Conservation (phyloP, 2,329 filamentous ascomycete species). For the Neurospora sp. region DNA sequence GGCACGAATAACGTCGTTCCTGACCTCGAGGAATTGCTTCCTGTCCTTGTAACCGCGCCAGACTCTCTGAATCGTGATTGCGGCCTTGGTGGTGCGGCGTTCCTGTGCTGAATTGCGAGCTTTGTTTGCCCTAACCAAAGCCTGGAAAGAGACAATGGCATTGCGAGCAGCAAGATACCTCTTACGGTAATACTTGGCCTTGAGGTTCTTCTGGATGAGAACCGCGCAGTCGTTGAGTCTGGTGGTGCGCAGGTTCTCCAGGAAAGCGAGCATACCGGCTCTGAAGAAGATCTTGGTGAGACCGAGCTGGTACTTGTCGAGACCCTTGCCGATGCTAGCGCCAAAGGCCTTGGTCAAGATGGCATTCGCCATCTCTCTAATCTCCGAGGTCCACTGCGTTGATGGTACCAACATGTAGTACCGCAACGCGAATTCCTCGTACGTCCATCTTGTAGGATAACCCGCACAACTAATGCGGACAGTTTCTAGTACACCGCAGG, state of each 20-base stretch:
- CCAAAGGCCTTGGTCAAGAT: constrained; percentile 85
- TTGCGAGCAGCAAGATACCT: constrained; percentile 81
- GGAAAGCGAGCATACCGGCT: constrained; percentile 94
- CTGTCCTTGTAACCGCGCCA: constrained; percentile 91
- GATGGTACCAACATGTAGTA: constrained; percentile 98
- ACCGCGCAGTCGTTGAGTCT: constrained; percentile 88
- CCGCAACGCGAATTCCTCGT: constrained; percentile 91
- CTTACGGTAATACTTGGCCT: constrained; percentile 82
- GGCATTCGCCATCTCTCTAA: constrained; percentile 84
- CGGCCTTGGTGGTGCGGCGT: constrained; percentile 72
- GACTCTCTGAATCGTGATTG: constrained; percentile 87
- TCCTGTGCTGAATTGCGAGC: constrained; percentile 72
- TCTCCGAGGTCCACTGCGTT: constrained; percentile 82
- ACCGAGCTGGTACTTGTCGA: constrained; percentile 95
- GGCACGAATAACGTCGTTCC: constrained; percentile 76
- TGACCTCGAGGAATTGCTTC: constrained; percentile 66
- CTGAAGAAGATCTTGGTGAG: constrained; percentile 99
- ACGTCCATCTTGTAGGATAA: constrained; percentile 97
- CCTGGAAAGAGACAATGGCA: constrained; percentile 71
- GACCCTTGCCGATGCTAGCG: constrained; percentile 58
- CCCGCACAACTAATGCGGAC: constrained; percentile 95
- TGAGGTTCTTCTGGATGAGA: constrained; percentile 97
- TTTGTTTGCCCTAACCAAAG: constrained; percentile 65
- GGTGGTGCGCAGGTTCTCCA: constrained; percentile 86
- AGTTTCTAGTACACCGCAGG: constrained; percentile 97